Percentiles rank a stretch among this genome's conserved stretches.
These are phyloP conservation scores for Cutaneotrichosporon sp. DNA, from an alignment of 1,284 basidiomycete species.

Conservation along the genomic window DNA sequence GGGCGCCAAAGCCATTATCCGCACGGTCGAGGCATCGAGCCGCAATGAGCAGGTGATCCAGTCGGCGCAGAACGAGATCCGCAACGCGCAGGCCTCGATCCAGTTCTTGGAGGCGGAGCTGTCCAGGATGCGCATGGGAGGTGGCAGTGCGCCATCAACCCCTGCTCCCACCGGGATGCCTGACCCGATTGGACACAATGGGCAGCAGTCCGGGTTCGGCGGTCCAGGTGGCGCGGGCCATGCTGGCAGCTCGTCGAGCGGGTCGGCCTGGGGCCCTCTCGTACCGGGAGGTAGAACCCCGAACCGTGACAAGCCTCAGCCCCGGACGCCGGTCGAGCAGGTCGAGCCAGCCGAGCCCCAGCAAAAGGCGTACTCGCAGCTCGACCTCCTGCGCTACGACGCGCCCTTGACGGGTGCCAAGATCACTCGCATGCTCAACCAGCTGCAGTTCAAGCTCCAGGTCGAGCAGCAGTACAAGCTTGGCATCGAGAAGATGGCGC, in stretches of 20 bases:
- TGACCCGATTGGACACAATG: constrained; percentile 7
- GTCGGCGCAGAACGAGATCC: constrained; percentile 54
- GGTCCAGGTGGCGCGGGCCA: background rate
- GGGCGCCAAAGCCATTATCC: constrained; percentile 53
- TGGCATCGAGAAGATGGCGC: constrained; percentile 99
- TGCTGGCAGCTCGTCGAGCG: background rate
- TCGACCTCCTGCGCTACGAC: constrained; percentile 94
- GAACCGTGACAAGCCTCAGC: constrained; percentile 17
- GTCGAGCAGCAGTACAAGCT: constrained; percentile 98
- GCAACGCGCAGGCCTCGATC: constrained; percentile 51
- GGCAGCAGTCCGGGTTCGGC: background rate
- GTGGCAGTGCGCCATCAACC: background rate
- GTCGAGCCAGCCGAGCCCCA: background rate
- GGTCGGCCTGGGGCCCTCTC: no score
- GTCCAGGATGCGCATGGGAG: constrained; percentile 43
- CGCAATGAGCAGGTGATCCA: constrained; percentile 54
- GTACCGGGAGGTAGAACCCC: no score
- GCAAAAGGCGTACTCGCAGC: constrained; percentile 49
- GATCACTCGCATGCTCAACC: constrained; percentile 97
- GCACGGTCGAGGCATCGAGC: constrained; percentile 52
- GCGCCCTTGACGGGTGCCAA: constrained; percentile 95
- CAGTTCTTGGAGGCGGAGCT: constrained; percentile 53
- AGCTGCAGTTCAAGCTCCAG: constrained; percentile 98
- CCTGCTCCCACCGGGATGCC: background rate
- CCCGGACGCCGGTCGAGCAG: constrained; percentile 10